Base-by-base conservation (phyloP, 2,329 filamentous ascomycete species). In the Colletotrichum navitas region DNA sequence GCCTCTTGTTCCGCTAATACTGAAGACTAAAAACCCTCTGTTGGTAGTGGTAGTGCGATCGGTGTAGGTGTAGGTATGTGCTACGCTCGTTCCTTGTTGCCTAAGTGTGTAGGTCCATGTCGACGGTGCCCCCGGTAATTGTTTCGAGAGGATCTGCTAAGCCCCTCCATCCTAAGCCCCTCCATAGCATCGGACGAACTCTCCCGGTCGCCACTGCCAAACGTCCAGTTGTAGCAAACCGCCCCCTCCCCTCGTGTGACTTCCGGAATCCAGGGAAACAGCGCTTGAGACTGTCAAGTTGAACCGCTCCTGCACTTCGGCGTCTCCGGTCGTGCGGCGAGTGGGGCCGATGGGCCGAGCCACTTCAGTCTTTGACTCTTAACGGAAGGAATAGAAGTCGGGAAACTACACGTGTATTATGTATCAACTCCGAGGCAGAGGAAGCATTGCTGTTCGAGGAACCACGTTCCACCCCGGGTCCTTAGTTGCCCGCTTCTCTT, bases 361-460 rank as follows among this genome's bases (percentile, higher is more conserved):
- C 43, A 11, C 26, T 34, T 32, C 63, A 45, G 67, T 47, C 29
- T 52, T 10, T 2, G 24, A 43, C 10, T 8, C 34, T 6, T 34
- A 12, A 34, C 61, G 36, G 61, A 54, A 18, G 36, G 12, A 18
- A 49, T 18, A 5, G 16, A 3, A n/a, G 12, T 16, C 34, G n/a
- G 26, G 52, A 6, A 45, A 3, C 36, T 21, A 8, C 21, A 14
- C 10, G 21, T 21, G 3, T 39, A 12, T 16, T 21, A 14, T n/a
- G 18, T 45, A 10, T 45, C 1, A 1, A 5, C 18, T 2, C 2
- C 14, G 21, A 85, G 16, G 8, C 10, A 6, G 3, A 5, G 5
- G 10, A 14, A 51, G 5, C 0, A 3, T 8, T 16, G 2, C 12
- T 16, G 1, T 16, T 26, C 4, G 14, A 26, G 3, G 12, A 26